These are phyloP conservation scores for Scheffersomyces ergatensis DNA, from an alignment of 805 yeast species.

Conservation along the genomic window DNA sequence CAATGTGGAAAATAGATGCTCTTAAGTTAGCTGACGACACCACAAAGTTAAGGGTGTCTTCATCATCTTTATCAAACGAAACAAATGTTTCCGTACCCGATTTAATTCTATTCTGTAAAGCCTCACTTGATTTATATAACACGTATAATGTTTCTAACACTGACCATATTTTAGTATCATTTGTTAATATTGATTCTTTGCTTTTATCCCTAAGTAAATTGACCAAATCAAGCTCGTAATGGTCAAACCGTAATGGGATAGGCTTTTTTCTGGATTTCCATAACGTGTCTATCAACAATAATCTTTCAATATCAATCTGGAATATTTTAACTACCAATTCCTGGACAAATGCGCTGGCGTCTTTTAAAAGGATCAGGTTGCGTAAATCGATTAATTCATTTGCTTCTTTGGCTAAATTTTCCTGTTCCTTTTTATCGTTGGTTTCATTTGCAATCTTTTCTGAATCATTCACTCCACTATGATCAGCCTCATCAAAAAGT, in stretches of 20 bases:
- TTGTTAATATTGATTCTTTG: constrained; percentile 20
- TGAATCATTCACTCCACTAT: constrained; percentile 20
- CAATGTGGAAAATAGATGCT: constrained; percentile 67
- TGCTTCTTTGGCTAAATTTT: constrained; percentile 61
- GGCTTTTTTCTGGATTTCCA: constrained; percentile 80
- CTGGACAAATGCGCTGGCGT: constrained; percentile 16
- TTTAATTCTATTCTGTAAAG: constrained; percentile 49
- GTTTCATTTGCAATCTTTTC: constrained; percentile 43
- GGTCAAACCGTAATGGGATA: constrained; percentile 47
- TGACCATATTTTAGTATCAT: constrained; percentile 56
- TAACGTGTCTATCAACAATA: constrained; percentile 65
- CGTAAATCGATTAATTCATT: constrained; percentile 54
- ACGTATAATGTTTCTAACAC: constrained; percentile 61
- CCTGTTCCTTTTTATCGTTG: constrained; percentile 62
- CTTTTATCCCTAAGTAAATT: constrained; percentile 8
- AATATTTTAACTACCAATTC: constrained; percentile 62
- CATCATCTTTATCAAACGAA: constrained; percentile 92
- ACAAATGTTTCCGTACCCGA: constrained; percentile 34
- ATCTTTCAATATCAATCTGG: constrained; percentile 72
- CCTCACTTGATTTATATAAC: constrained; percentile 46
- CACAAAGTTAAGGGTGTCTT: constrained; percentile 85
- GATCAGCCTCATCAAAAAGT: constrained; percentile 57
- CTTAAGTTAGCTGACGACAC: constrained; percentile 81
- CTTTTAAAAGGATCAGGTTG: constrained; percentile 10
- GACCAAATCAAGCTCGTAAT: constrained; percentile 11